phyloP scores from a whole-genome alignment of 192 early-diverging fungal genomes.

The Phlyctochytrium bullatum region DNA sequence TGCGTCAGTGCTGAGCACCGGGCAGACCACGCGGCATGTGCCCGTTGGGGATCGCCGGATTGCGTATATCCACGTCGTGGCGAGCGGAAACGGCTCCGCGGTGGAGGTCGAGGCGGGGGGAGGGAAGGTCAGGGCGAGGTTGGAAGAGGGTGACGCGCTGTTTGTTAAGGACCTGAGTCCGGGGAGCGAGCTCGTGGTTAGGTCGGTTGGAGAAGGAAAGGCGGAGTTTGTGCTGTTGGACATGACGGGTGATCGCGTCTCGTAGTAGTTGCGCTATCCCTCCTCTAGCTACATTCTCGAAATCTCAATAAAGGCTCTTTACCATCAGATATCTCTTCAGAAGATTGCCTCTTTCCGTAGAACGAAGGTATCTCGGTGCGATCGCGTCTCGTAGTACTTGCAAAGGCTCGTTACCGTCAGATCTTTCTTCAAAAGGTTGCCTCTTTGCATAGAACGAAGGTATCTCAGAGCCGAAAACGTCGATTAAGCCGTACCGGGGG shows the following conservation, averaged over 20 bases:
- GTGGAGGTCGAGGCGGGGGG: background rate
- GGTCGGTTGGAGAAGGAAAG: background rate
- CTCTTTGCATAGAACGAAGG: too few relatives aligned
- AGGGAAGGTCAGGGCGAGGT: background rate
- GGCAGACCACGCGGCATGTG: background rate
- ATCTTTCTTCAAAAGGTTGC: too few relatives aligned
- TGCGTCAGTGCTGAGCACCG: background rate
- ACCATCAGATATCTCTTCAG: too few relatives aligned
- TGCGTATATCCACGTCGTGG: background rate
- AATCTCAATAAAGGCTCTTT: too few relatives aligned
- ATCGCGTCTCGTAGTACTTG: too few relatives aligned
- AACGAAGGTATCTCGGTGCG: too few relatives aligned
- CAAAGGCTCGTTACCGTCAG: too few relatives aligned
- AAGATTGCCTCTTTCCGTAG: too few relatives aligned
- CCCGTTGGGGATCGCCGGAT: background rate
- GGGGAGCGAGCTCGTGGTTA: background rate
- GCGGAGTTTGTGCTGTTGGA: background rate
- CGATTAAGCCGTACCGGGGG: too few relatives aligned
- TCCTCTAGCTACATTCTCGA: too few relatives aligned
- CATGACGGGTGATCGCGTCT: background rate
- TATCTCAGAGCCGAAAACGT: too few relatives aligned
- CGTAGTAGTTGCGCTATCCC: too few relatives aligned
- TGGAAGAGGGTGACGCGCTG: background rate
- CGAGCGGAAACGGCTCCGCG: background rate
- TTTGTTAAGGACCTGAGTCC: background rate